A percentile compares a stretch with the other conserved stretches of the same genome.
phyloP scores from a whole-genome alignment of 305 asterid genomes.

The Lippia alba region DNA sequence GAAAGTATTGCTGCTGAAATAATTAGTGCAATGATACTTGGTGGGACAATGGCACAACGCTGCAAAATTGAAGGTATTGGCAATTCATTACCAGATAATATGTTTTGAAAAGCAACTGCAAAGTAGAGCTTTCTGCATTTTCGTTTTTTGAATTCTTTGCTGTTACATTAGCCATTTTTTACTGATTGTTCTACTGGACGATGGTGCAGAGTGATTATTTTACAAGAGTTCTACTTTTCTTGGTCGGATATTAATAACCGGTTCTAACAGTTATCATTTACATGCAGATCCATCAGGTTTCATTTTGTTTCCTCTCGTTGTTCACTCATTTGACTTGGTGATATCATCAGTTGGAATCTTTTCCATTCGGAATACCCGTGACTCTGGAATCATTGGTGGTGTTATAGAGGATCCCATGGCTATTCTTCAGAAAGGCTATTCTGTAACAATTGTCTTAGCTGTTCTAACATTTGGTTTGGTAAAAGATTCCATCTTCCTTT shows the following conservation, averaged over 20 bases:
- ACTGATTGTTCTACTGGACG: constrained; percentile 26
- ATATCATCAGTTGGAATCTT: constrained; percentile 92
- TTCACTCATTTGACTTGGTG: constrained; percentile 97
- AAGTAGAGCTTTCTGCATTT: constrained; percentile 17
- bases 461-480: constrained; percentile 96
- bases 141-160: constrained; percentile 16
- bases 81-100: constrained; percentile 23
- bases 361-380: constrained; percentile 81
- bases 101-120: constrained; percentile 12
- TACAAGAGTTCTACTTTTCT: neutral
- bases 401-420: constrained; percentile 91
- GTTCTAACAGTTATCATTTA: constrained; percentile 30
- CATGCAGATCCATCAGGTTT: constrained; percentile 99
- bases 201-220: constrained; percentile 26
- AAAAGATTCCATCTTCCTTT: constrained; percentile 41
- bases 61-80: constrained; percentile 92
- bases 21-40: constrained; percentile 99
- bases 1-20: constrained; percentile 99
- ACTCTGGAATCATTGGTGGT: constrained; percentile 77
- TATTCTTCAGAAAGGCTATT: constrained; percentile 96
- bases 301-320: constrained; percentile 96
- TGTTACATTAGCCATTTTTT: constrained; percentile 14
- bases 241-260: constrained; percentile 22
- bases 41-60: constrained; percentile 96
- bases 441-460: constrained; percentile 86